phyloP scores from a whole-genome alignment of 1,284 basidiomycete genomes.

The Erythrobasidium hasegawianum region DNA sequence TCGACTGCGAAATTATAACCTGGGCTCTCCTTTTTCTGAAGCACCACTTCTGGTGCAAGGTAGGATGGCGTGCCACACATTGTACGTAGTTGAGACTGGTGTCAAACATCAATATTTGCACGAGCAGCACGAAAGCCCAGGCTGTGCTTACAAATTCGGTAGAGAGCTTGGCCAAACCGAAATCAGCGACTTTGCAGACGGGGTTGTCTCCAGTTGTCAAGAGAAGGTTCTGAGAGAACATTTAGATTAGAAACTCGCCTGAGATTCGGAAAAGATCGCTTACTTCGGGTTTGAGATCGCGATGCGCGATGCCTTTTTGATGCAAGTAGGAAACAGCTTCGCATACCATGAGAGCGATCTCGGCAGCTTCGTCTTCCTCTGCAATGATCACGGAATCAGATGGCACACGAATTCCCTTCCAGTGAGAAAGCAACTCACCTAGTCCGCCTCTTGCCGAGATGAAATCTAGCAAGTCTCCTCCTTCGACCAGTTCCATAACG shows the following conservation, averaged over 20 bases:
- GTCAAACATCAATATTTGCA: neutral
- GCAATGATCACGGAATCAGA: constrained; percentile 38
- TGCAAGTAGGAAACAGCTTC: constrained; percentile 67
- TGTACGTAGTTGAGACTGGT: constrained; percentile 55
- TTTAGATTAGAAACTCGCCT: constrained; percentile 42
- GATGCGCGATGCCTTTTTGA: constrained; percentile 69
- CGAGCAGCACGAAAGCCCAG: no score
- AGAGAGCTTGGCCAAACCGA: constrained; percentile 84
- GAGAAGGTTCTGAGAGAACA: constrained; percentile 60
- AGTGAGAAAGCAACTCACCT: constrained; percentile 55
- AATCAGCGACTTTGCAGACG: constrained; percentile 79
- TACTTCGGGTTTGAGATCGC: constrained; percentile 86
- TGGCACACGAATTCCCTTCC: constrained; percentile 36
- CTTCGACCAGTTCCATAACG: constrained; percentile 61
- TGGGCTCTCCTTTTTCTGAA: constrained; percentile 57
- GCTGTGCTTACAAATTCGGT: constrained; percentile 52
- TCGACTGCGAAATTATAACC: constrained; percentile 82
- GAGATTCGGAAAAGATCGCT: constrained; percentile 29
- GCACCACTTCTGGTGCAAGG: constrained; percentile 74
- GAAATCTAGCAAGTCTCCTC: constrained; percentile 81
- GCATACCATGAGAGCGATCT: constrained; percentile 70
- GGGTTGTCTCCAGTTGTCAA: constrained; percentile 64
- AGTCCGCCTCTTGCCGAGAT: constrained; percentile 62
- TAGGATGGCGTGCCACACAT: constrained; percentile 83
- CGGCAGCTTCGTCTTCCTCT: constrained; percentile 60